Evolutionary conservation across 1,284 basidiomycete species (phyloP), one percentile per base, ranked within the genome.

Genomic region (Ceratorhiza oryzae-sativae): DNA sequence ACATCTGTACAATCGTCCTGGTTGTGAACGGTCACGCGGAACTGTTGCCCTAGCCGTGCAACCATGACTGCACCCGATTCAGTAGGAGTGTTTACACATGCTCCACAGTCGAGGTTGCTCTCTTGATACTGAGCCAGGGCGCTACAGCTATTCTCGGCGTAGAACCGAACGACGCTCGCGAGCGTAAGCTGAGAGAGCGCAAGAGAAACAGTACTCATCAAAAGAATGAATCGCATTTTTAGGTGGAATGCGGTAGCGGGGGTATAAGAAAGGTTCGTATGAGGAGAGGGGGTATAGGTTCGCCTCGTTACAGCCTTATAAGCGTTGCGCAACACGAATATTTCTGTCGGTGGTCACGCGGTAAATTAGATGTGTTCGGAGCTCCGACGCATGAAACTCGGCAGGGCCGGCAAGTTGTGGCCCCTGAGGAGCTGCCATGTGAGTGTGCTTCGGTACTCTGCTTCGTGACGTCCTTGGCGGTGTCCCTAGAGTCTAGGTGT

Each of bases 151-250:
- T 36, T 51, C 27, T 65, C 62, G 13, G 62, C 18, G 32, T 49
- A 65, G 32, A 65, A 65, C 5, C 32, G 45, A 13, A 65, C 46
- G 27, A 34, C 32, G 46, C 46, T 45, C 13, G 25, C 48, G 13
- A 51, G 48, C 13, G 62, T 32, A n/a, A 51, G 18, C 3, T 27
- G n/a, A n/a, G 48, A 34, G 13, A 65, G 48, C 1, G 32, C 62
- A 27, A 53, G 45, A 53, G 34, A 23, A 18, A 65, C 32, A 27
- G 25, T 23, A 32, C 36, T 42, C 34, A 55, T 39, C 12, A 55
- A 45, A 55, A 41, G 63, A 59, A 36, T 41, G 56, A 59, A n/a
- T 39, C 39, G 32, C 56, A 59, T 59, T 39, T 59, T 36, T 32
- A n/a, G n/a, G n/a, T 6, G 18, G 56, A 59, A 59, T 9, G 39